These are phyloP conservation scores for Mucor indicus DNA, from an alignment of 371 early-diverging fungal genomes.

Conservation along the genomic window DNA sequence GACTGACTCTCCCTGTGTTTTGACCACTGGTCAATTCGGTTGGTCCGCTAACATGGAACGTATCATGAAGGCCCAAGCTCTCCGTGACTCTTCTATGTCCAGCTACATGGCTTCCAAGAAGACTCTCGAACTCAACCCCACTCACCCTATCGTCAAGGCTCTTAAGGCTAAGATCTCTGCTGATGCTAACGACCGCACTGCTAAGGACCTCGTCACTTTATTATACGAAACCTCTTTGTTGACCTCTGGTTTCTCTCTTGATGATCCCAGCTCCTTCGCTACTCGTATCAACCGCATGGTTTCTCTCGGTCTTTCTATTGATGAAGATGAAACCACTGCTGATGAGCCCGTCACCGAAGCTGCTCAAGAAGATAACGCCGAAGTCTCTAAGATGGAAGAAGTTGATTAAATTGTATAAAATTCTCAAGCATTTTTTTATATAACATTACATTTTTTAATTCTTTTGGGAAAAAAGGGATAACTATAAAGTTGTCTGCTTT, in stretches of 20 bases:
- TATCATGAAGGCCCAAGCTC: conserved; percentile 99
- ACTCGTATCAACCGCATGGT: conserved; percentile 98
- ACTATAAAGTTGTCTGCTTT: too few species aligned
- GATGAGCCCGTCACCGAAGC: conserved; percentile 54
- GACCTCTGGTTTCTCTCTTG: conserved; percentile 95
- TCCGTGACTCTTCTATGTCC: conserved; percentile 94
- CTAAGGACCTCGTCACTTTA: conserved; percentile 92
- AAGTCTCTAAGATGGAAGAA: conserved; percentile 96
- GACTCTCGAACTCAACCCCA: conserved; percentile 97
- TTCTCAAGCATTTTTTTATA: conserved; percentile 1
- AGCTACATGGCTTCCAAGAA: conserved; percentile 98
- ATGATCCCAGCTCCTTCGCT: conserved; percentile 92
- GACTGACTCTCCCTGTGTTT: conserved; percentile 93
- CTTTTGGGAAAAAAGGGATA: not conserved
- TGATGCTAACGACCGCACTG: conserved; percentile 96
- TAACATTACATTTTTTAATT: conserved; percentile 3
- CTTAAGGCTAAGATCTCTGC: conserved; percentile 84
- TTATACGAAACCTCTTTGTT: conserved; percentile 94
- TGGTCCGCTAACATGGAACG: conserved; percentile 99
- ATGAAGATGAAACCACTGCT: conserved; percentile 64
- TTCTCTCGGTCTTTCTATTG: conserved; percentile 93
- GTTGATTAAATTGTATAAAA: conserved; percentile 73
- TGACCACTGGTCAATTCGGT: conserved; percentile 97
- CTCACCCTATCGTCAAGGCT: conserved; percentile 90
- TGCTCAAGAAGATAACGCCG: conserved; percentile 60